Evolutionary conservation across 2,329 filamentous ascomycete species (phyloP), one percentile per base, ranked within the genome.

Genomic region (Conoideocrella luteorostrata): DNA sequence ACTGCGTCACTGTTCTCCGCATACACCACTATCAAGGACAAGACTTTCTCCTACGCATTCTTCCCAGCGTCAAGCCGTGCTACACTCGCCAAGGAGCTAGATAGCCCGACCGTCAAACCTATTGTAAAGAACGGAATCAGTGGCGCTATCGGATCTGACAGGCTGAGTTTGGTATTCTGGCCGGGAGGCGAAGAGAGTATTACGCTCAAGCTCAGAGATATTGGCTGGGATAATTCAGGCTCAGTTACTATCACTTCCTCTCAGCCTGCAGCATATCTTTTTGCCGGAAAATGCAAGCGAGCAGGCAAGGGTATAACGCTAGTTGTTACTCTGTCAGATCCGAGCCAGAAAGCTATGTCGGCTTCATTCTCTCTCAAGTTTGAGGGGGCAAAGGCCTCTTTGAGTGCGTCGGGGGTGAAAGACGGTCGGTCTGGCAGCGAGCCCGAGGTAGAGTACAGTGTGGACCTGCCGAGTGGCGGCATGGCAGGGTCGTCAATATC

Each of bases 281-380:
- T 55, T 5, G 43, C 44, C 1, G 37, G 39, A 4, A n/a, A 39
- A 11, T 43, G 39, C 26, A 43, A 41, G 30, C 24, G 20, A 6
- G 18, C 33, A 1, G 47, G 15, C 12, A 38, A 46, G 17, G 41
- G 39, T 9, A 17, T 47, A 23, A 15, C 22, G 12, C 26, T 55
- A 21, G 13, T 10, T 10, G 42, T 54, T 20, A 50, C 48, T 2
- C 13, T 52, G 32, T 47, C 52, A 3, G 51, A 55, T 17, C 52
- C 52, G 17, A 55, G 48, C 5, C 52, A 55, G 47, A 52, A 49
- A n/a, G n/a, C n/a, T n/a, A n/a, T n/a, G n/a, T n/a, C n/a, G n/a
- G n/a, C n/a, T n/a, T 40, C 42, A 12, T 46, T 52, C 29, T 48
- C 41, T 15, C 40, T 53, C 7, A 7, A n/a, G 12, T 33, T 34